These are phyloP conservation scores for Russula vinacea DNA, from an alignment of 768 basidiomycete genomes.

Conservation along the genomic window DNA sequence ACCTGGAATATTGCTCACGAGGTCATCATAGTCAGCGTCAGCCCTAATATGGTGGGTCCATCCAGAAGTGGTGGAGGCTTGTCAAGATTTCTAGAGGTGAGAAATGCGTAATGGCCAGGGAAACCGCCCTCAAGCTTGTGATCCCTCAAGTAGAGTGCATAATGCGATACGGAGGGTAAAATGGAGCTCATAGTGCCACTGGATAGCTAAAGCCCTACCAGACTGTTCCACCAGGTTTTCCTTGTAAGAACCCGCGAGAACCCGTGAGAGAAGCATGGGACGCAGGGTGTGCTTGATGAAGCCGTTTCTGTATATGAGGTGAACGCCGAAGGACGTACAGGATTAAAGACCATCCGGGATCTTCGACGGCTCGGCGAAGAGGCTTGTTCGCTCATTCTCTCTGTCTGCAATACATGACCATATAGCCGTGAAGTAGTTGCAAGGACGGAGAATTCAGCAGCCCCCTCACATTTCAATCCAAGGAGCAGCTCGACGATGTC, in stretches of 20 bases:
- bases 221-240: slow-evolving; percentile 12
- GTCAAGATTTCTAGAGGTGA: slow-evolving; percentile 13
- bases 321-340: slow-evolving; percentile 15
- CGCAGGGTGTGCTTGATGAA: slow-evolving; percentile 14
- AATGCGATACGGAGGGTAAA: background rate
- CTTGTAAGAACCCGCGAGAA: slow-evolving; percentile 13
- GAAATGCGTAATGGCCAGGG: slow-evolving; percentile 4
- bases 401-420: slow-evolving; percentile 2
- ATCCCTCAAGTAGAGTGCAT: slow-evolving; percentile 1
- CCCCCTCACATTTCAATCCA: too few species aligned
- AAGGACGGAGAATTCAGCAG: too few species aligned
- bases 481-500: too few species aligned
- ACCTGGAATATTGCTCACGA: slow-evolving; percentile 2
- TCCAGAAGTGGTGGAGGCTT: slow-evolving; percentile 14
- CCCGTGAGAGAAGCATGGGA: slow-evolving; percentile 1
- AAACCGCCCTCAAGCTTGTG: slow-evolving; percentile 14
- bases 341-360: slow-evolving; percentile 7
- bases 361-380: slow-evolving; percentile 1
- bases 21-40: slow-evolving; percentile 14
- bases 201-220: background rate
- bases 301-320: slow-evolving; percentile 12
- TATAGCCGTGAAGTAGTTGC: too few species aligned
- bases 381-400: slow-evolving; percentile 1
- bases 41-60: slow-evolving; percentile 14
- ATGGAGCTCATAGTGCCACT: background rate